These are phyloP conservation scores for Candida awuae DNA, from an alignment of 805 yeast genomes.

Conservation along the genomic window DNA sequence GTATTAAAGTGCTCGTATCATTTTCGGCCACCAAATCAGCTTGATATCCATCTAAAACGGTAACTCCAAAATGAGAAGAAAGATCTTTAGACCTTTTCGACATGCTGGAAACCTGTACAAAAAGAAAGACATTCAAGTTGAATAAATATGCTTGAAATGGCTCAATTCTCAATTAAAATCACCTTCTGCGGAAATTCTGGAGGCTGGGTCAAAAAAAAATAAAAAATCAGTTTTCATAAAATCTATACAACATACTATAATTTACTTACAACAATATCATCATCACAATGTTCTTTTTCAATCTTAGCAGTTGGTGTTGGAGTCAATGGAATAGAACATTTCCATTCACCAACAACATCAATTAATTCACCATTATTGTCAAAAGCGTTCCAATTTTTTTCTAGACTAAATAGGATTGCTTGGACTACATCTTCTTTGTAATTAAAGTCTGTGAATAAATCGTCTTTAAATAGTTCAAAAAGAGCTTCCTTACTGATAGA, in stretches of 20 bases:
- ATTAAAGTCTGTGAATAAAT: slow-evolving; percentile 16
- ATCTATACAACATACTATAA: not conserved
- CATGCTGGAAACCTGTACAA: too few relatives aligned
- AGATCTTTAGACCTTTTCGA: too few relatives aligned
- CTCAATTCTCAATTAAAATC: too few relatives aligned
- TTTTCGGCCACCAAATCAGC: not conserved
- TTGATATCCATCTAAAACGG: not conserved
- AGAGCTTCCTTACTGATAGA: slow-evolving; percentile 9
- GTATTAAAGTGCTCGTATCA: not conserved
- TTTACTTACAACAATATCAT: slow-evolving; percentile 9
- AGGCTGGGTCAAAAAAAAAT: too few relatives aligned
- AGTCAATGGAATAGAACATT: slow-evolving; percentile 44
- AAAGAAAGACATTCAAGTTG: too few relatives aligned
- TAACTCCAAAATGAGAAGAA: not conserved
- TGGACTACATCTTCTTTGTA: slow-evolving; percentile 15
- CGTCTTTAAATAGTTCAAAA: slow-evolving; percentile 12
- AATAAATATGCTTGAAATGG: too few relatives aligned
- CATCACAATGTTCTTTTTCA: slow-evolving; percentile 20
- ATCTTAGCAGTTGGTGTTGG: slow-evolving; percentile 52
- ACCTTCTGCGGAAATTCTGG: too few relatives aligned
- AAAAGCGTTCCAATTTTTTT: slow-evolving; percentile 10
- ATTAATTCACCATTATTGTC: slow-evolving; percentile 35
- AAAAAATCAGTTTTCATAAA: too few relatives aligned
- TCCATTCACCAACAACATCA: slow-evolving; percentile 45
- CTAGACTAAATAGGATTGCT: slow-evolving; percentile 13